phyloP scores from a whole-genome alignment of 495 filamentous ascomycete species.

The Podospora australis region DNA sequence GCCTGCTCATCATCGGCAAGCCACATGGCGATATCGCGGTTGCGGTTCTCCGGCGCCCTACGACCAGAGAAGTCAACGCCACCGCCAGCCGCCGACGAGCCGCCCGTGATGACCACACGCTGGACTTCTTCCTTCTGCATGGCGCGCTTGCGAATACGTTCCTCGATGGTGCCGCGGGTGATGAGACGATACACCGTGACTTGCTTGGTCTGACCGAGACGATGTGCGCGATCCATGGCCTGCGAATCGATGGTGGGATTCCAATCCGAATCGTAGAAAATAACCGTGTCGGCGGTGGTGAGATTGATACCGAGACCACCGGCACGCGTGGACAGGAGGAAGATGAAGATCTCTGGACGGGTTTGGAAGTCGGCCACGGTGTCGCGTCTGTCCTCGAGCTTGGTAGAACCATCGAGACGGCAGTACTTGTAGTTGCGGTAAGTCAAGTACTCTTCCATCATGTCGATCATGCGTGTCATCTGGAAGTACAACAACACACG shows the following conservation, averaged over 20 bases:
- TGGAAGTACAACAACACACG: constrained; percentile 99
- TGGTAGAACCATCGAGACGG: constrained; percentile 94
- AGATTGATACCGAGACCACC: constrained; percentile 98
- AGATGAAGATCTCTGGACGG: constrained; percentile 88
- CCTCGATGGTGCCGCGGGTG: constrained; percentile 94
- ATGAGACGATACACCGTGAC: constrained; percentile 97
- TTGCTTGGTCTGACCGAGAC: constrained; percentile 91
- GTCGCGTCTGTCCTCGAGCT: constrained; percentile 92
- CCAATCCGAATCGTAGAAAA: constrained; percentile 99
- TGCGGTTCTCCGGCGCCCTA: constrained; percentile 73
- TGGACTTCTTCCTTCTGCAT: constrained; percentile 99
- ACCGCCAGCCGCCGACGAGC: constrained; percentile 49
- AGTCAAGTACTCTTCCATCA: constrained; percentile 98
- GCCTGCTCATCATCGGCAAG: constrained; percentile 93
- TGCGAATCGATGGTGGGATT: constrained; percentile 98
- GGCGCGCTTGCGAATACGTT: constrained; percentile 95
- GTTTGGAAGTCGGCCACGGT: constrained; percentile 96
- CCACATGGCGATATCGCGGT: constrained; percentile 96
- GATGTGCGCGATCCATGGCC: constrained; percentile 98
- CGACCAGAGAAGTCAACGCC: constrained; percentile 88
- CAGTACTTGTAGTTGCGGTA: constrained; percentile 99
- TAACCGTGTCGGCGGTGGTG: constrained; percentile 86
- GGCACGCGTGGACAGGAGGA: constrained; percentile 90
- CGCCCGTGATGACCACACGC: constrained; percentile 92
- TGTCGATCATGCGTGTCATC: constrained; percentile 99